Conservation (phyloP, 495 filamentous ascomycete genomes). For the Talaromyces proteolyticus region DNA sequence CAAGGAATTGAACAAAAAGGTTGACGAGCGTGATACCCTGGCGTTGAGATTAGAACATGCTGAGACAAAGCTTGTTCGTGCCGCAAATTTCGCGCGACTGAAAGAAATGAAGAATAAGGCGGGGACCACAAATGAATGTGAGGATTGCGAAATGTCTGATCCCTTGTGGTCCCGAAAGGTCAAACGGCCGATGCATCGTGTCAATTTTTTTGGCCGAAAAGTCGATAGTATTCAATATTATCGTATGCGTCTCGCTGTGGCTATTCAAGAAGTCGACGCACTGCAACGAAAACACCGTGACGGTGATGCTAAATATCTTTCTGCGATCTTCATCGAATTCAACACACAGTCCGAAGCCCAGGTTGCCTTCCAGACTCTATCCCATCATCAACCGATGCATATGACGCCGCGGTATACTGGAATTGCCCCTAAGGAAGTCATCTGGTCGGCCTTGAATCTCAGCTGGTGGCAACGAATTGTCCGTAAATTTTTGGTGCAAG, state of each 20-base stretch:
- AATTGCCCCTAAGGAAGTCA: slow-evolving; percentile 68
- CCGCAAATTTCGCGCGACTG: slow-evolving; percentile 48
- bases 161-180: slow-evolving; percentile 41
- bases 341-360: slow-evolving; percentile 73
- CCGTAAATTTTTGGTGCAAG: slow-evolving; percentile 58
- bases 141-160: slow-evolving; percentile 39
- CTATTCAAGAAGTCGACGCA: slow-evolving; percentile 62
- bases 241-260: slow-evolving; percentile 59
- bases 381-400: slow-evolving; percentile 78
- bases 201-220: slow-evolving; percentile 52
- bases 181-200: slow-evolving; percentile 47
- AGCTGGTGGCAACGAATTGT: slow-evolving; percentile 78
- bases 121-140: slow-evolving; percentile 18
- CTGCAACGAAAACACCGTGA: slow-evolving; percentile 51
- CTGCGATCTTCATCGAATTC: slow-evolving; percentile 84
- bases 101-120: slow-evolving; percentile 31
- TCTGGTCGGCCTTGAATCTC: slow-evolving; percentile 77
- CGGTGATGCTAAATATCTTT: slow-evolving; percentile 43
- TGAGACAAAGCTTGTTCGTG: slow-evolving; percentile 58
- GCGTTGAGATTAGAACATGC: slow-evolving; percentile 58
- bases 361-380: slow-evolving; percentile 70
- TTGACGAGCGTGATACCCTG: slow-evolving; percentile 52
- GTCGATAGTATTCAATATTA: slow-evolving; percentile 89
- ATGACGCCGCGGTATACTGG: slow-evolving; percentile 82
- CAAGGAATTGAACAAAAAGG: slow-evolving; percentile 47